phyloP scores from a whole-genome alignment of 352 stramenopile genomes.

The Phytophthora pini region DNA sequence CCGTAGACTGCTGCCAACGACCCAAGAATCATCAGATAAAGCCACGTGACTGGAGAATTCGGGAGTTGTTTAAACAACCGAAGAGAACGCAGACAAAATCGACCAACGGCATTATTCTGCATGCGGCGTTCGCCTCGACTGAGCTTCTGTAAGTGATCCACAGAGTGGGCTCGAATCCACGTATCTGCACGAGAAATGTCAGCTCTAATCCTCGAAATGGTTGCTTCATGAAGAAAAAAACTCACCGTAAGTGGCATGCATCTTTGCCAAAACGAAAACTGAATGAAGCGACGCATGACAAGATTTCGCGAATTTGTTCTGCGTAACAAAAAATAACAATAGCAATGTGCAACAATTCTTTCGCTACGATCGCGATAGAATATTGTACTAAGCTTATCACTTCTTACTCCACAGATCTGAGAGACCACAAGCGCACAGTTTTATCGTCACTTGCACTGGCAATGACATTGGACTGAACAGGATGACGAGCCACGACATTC shows the following conservation, averaged over 20 bases:
- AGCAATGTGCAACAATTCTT: no score
- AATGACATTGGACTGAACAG: conserved; percentile 54
- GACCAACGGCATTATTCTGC: conserved; percentile 52
- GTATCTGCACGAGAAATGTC: conserved; percentile 49
- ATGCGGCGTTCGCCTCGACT: conserved; percentile 59
- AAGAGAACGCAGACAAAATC: conserved; percentile 66
- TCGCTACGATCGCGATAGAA: no score
- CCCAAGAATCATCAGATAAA: conserved; percentile 74
- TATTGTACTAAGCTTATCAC: background rate
- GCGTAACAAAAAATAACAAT: background rate
- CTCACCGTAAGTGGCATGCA: conserved; percentile 32
- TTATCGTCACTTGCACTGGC: conserved; percentile 81
- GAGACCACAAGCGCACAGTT: conserved; percentile 58
- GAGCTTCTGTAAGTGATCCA: conserved; percentile 70
- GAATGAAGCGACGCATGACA: conserved; percentile 19
- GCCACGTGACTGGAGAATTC: conserved; percentile 84
- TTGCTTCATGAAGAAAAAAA: background rate
- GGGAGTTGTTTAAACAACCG: conserved; percentile 79
- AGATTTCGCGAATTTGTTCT: background rate
- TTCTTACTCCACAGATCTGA: conserved; percentile 36
- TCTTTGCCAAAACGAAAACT: background rate
- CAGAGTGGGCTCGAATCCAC: conserved; percentile 70
- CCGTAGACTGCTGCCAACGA: conserved; percentile 65
- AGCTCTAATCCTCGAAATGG: background rate
- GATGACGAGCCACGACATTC: conserved; percentile 72